A percentile compares a stretch with the other conserved stretches of the same genome.
phyloP scores from a whole-genome alignment of 331 rosid species.

The Cydonia oblonga region DNA sequence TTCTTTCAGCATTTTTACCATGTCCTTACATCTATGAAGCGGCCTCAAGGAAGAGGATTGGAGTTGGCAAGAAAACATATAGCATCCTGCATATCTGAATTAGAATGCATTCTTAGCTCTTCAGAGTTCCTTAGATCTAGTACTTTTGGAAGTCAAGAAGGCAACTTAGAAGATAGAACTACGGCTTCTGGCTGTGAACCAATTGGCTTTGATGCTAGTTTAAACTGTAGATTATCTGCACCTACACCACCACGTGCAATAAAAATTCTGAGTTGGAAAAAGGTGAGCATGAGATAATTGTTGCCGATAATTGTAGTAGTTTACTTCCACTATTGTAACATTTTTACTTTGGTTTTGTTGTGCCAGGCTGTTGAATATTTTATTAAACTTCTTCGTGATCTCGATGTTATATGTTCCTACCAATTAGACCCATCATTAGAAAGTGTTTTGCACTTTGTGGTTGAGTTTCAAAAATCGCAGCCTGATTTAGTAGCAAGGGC shows the following conservation, averaged over 20 bases:
- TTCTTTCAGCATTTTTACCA: conserved; percentile 80
- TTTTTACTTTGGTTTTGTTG: conserved; percentile 13
- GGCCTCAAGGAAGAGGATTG: conserved; percentile 95
- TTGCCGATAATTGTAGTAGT: neutral
- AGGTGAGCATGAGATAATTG: conserved; percentile 33
- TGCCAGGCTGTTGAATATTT: conserved; percentile 80
- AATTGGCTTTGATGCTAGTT: conserved; percentile 85
- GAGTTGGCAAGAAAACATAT: conserved; percentile 94
- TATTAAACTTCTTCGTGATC: conserved; percentile 70
- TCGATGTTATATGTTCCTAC: conserved; percentile 60
- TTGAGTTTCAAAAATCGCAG: conserved; percentile 73
- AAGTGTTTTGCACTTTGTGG: conserved; percentile 66
- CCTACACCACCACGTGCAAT: conserved; percentile 94
- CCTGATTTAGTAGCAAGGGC: conserved; percentile 97
- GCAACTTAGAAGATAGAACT: conserved; percentile 32
- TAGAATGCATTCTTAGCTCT: conserved; percentile 43
- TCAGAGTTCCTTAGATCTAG: conserved; percentile 60
- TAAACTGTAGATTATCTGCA: conserved; percentile 79
- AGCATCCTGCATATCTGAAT: conserved; percentile 66
- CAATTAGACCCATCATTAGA: conserved; percentile 61
- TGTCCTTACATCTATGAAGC: conserved; percentile 69
- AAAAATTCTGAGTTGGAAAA: conserved; percentile 63
- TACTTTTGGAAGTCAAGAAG: conserved; percentile 29
- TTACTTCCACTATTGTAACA: conserved; percentile 12
- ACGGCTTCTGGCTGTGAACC: conserved; percentile 93